Conservation (phyloP, 495 filamentous ascomycete genomes). For the Tuber indicum region DNA sequence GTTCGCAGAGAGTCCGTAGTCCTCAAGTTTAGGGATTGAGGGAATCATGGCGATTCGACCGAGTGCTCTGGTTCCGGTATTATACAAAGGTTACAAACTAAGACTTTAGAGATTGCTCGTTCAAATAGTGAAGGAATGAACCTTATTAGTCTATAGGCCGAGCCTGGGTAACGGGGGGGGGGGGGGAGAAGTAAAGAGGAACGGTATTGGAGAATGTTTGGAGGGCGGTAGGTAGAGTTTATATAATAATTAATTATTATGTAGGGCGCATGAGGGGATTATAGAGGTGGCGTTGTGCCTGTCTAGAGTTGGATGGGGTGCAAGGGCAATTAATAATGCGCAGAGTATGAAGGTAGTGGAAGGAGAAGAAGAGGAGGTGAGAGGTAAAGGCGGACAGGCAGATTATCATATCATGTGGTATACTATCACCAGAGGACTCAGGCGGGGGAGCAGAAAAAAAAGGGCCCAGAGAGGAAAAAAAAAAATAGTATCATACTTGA, state of each 20-base stretch:
- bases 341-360: not conserved
- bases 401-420: not conserved
- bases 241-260: not conserved
- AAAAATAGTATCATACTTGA: too few species aligned
- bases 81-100: not conserved
- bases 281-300: not conserved
- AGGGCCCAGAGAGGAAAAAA: not conserved
- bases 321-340: not conserved
- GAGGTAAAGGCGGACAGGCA: not conserved
- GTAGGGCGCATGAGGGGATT: not conserved
- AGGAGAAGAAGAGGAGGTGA: not conserved
- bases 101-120: too few species aligned
- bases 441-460: not conserved
- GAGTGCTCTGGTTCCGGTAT: not conserved
- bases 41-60: slow-evolving; percentile 61
- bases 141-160: not conserved
- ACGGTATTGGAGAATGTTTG: not conserved
- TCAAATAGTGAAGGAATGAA: not conserved
- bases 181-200: not conserved
- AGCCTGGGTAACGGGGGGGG: not conserved
- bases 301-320: not conserved
- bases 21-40: slow-evolving; percentile 65
- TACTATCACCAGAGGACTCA: not conserved
- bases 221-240: not conserved
- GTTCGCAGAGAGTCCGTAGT: slow-evolving; percentile 81